Evolutionary conservation across 2,329 filamentous ascomycete genomes (phyloP), one percentile per base, ranked within the genome.

Genomic region (Trichophaea hybrida): DNA sequence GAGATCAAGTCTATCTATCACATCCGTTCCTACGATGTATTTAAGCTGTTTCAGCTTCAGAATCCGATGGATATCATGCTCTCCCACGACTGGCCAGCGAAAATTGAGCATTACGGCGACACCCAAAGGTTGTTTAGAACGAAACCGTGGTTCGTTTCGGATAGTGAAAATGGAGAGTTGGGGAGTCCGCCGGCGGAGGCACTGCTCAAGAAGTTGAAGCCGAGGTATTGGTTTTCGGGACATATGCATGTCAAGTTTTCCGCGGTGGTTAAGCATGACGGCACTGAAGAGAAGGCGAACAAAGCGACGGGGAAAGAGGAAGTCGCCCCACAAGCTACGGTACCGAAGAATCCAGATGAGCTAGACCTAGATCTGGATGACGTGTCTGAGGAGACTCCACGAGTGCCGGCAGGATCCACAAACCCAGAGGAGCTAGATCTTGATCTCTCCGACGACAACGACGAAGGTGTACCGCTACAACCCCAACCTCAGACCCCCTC

Each of bases 61-160:
- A 87, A 86, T 15, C 91, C 94, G 69, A 83, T 97, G 40, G 93
- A 98, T 66, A 75, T 98, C 49, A 89, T 90, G 2, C 73, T 98
- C 57, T 96, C 90, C 67, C 93, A 98, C 70, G 93, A 98, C 74
- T 98, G 93, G 93, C 93, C 93, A 0, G 81, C 84, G 54, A 83
- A 79, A 0, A 81, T 97, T 57, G 93, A 95, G 73, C 82, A 80
- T 70, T 79, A 82, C 64, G 93, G 93, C 4, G 78, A 97, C 69
- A 74, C 78, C 51, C 73, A 77, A 52, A 74, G 75, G 46, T 74
- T 98, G 1, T 94, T 89, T 70, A 75, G 74, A 34, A 79, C 76
- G 70, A 97, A 97, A 74, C 78, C 78, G 0, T 77, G 82, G 67
- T 93, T 97, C 65, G 77, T 81, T 65, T 73, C 80, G 54, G 93